Evolutionary conservation across 345 rosid genomes (phyloP).

Genomic region (Salix viminalis): DNA sequence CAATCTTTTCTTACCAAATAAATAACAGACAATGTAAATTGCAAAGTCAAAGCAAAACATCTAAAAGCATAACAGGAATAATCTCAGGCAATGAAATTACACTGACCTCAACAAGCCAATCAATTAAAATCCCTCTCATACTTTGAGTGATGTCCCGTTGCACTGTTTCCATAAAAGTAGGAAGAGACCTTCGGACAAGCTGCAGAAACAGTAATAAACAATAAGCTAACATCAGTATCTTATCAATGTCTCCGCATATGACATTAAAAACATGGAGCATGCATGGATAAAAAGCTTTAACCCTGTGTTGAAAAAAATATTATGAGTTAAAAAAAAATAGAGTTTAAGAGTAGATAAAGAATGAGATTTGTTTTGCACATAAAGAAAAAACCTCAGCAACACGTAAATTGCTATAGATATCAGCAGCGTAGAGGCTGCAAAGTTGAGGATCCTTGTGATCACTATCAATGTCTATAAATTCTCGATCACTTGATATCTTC

Average conservation of each 20-base stretch:
- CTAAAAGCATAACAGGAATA: neutral
- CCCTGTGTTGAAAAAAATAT: neutral
- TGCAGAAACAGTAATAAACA: constrained; percentile 29
- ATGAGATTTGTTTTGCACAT: neutral
- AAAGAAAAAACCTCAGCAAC: constrained; percentile 69
- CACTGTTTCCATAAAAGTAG: constrained; percentile 59
- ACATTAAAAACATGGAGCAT: neutral
- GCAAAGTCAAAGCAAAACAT: neutral
- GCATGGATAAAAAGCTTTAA: neutral
- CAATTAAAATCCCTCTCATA: constrained; percentile 85
- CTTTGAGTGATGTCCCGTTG: constrained; percentile 74
- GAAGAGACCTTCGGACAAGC: constrained; percentile 60
- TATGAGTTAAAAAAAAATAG: neutral
- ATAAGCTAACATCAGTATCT: constrained; percentile 5
- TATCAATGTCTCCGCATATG: neutral
- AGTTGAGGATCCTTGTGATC: constrained; percentile 60
- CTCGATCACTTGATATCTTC: constrained; percentile 29
- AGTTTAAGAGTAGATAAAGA: neutral
- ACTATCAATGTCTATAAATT: constrained; percentile 56
- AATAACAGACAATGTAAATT: neutral
- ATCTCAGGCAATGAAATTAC: neutral
- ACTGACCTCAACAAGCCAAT: constrained; percentile 99
- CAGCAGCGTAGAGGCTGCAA: constrained; percentile 73
- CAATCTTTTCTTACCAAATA: neutral
- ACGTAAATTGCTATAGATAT: constrained; percentile 59